Conservation (phyloP, 106 monocot genomes). For the Ottelia alismoides region DNA sequence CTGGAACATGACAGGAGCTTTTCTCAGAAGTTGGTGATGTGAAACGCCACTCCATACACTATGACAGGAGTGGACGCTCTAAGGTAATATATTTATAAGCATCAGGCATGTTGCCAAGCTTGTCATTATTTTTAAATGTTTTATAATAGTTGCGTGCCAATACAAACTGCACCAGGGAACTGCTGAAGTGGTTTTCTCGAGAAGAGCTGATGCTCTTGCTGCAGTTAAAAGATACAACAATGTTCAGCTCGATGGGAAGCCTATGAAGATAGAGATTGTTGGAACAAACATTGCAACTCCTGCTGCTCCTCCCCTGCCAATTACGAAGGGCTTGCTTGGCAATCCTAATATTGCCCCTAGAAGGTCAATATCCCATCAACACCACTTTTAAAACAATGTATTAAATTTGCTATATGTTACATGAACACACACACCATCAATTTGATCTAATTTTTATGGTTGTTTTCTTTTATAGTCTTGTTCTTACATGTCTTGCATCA, state of each 20-base stretch:
- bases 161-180: slow-evolving; percentile 41
- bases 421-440: too few relatives aligned
- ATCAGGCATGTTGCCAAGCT: neutral
- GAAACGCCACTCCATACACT: slow-evolving; percentile 50
- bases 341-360: slow-evolving; percentile 26
- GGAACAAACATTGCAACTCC: slow-evolving; percentile 45
- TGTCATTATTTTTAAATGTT: neutral
- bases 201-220: slow-evolving; percentile 53
- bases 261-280: slow-evolving; percentile 87
- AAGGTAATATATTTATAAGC: slow-evolving; percentile 28
- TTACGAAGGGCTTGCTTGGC: slow-evolving; percentile 24
- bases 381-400: too few relatives aligned
- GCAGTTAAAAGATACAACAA: slow-evolving; percentile 92
- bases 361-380: slow-evolving; percentile 49
- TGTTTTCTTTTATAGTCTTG: too few relatives aligned
- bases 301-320: slow-evolving; percentile 23
- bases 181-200: slow-evolving; percentile 84
- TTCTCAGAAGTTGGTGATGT: slow-evolving; percentile 77
- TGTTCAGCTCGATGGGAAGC: slow-evolving; percentile 93
- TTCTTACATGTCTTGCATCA: too few relatives aligned
- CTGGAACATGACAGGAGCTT: too few relatives aligned
- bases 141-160: too few relatives aligned
- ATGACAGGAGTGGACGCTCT: slow-evolving; percentile 74
- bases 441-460: too few relatives aligned
- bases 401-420: too few relatives aligned